phyloP scores from a whole-genome alignment of 225 moss, liverwort and hornwort species.

The Antitrichia curtipendula region DNA sequence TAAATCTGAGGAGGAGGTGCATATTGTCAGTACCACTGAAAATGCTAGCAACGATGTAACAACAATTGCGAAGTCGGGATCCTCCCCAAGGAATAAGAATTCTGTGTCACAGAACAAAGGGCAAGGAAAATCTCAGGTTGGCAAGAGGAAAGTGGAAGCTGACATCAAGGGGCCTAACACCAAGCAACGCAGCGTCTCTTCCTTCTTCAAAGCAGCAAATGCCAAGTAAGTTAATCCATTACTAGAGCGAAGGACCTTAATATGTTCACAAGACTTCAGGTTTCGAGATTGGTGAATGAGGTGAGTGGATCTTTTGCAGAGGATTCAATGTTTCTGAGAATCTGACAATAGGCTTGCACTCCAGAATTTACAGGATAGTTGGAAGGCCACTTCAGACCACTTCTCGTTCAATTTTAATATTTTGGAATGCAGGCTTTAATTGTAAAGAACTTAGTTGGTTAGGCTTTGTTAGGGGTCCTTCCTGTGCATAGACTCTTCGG shows the following conservation, averaged over 20 bases:
- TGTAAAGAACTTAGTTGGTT: background rate
- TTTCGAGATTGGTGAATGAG: background rate
- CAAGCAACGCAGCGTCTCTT: slow-evolving; percentile 42
- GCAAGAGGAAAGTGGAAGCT: slow-evolving; percentile 37
- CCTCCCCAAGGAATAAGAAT: background rate
- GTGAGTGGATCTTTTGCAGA: background rate
- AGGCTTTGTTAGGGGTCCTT: background rate
- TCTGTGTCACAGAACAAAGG: background rate
- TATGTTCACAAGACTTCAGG: background rate
- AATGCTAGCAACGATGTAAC: background rate
- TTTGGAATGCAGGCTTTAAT: background rate
- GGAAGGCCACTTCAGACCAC: background rate
- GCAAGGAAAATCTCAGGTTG: background rate
- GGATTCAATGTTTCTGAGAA: background rate
- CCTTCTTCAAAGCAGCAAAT: slow-evolving; percentile 38
- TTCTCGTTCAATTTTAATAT: background rate
- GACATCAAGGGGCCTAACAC: slow-evolving; percentile 1
- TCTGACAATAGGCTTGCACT: background rate
- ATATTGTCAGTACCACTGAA: background rate
- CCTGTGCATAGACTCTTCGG: background rate
- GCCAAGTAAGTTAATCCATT: background rate
- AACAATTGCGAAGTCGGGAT: background rate
- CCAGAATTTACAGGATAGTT: background rate
- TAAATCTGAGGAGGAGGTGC: background rate
- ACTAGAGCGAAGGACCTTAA: background rate